Base-by-base conservation (phyloP, 2,329 filamentous ascomycete genomes). In the Aspergillus sp. region DNA sequence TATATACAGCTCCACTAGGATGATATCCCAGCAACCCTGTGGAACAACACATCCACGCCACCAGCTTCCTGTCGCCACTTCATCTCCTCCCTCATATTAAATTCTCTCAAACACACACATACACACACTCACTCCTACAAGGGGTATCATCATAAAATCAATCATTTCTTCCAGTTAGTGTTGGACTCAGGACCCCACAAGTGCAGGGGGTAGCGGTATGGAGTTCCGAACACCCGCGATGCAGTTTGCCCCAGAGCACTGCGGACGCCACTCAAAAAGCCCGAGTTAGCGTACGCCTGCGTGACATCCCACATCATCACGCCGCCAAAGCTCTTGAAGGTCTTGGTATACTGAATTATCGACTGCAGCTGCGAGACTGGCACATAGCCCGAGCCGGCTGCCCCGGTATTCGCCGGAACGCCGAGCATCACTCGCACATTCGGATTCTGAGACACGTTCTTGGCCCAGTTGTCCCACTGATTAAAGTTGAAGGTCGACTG, bases 291-390 rank as follows among this genome's bases (percentile, higher is more conserved):
- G 63, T 82, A 87, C 2, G 84, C 79, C 76, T 88, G 86, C 30
- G 79, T 84, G 74, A 84, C 84, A 72, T 90, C 88, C 88, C 87
- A 90, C 76, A 89, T 80, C 87, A 90, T 89, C 28, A 87, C 81
- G 30, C 88, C 88, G 7, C 87, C 87, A 67, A 90, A 89, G 72
- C 82, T 88, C 3, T 77, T 72, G 68, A 83, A 89, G 43, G 75
- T 71, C 74, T 82, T 82, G 48, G 76, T 79, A 67, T 85, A 88
- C 36, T 78, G 59, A 63, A 90, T 81, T 32, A 87, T 79, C 5
- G 76, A 69, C 19, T 70, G 74, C 41, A 90, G 77, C 21, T 79
- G 72, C n/a, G 67, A 65, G 2, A 81, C 80, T 7, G 74, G 67
- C 12, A 81, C 69, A 70, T 89, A 90, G 2, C 87, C 87, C 3